A percentile compares a stretch with the other conserved stretches of the same genome.
phyloP scores from a whole-genome alignment of 2,329 filamentous ascomycete species.

The Exophiala alcalophila region DNA sequence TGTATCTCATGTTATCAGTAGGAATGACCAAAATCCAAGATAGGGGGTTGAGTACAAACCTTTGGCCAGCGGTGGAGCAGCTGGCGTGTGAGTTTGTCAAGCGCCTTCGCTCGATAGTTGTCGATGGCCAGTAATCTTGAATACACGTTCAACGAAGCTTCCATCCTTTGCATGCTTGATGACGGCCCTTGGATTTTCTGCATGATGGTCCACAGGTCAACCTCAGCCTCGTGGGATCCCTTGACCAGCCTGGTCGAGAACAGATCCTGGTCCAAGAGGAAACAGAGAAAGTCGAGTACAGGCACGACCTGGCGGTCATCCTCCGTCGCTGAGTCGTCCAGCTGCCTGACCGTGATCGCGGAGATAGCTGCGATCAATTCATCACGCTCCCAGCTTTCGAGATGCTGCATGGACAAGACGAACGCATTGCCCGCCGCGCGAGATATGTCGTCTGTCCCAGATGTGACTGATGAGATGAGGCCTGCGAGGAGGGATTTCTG shows the following conservation, averaged over 20 bases:
- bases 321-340: conserved; percentile 49
- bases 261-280: conserved; percentile 65
- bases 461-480: conserved; percentile 44
- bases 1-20: no score
- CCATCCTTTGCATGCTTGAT: conserved; percentile 75
- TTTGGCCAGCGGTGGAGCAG: conserved; percentile 30
- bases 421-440: conserved; percentile 43
- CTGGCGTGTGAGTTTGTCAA: conserved; percentile 28
- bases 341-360: conserved; percentile 55
- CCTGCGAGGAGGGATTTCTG: conserved; percentile 42
- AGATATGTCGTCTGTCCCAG: conserved; percentile 45
- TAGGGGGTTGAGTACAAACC: conserved; percentile 3
- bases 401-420: conserved; percentile 31
- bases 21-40: neutral
- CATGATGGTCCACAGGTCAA: conserved; percentile 65
- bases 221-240: conserved; percentile 3
- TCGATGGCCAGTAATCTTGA: conserved; percentile 31
- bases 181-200: conserved; percentile 82
- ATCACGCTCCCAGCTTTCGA: conserved; percentile 7
- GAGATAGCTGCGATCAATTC: conserved; percentile 35
- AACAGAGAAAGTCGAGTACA: conserved; percentile 71
- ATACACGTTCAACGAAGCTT: conserved; percentile 78
- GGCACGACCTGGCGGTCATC: conserved; percentile 72
- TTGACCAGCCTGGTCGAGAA: conserved; percentile 6
- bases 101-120: conserved; percentile 13